Evolutionary conservation across 352 stramenopile genomes (phyloP), one percentile per base, ranked within the genome.

Genomic region (Globisporangium parvum): DNA sequence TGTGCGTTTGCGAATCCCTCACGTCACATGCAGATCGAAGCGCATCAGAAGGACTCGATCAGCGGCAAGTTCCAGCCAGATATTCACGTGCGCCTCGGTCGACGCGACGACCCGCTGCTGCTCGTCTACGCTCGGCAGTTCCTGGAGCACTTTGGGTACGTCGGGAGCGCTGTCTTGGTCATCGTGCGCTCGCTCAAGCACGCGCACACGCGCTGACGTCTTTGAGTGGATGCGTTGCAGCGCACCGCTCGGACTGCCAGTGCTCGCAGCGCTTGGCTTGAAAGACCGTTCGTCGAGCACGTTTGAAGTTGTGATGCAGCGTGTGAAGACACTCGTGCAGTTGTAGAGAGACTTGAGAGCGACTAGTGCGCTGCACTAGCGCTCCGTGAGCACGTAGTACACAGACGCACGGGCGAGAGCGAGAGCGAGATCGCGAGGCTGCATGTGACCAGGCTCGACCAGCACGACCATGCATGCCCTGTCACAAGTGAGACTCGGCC

Each of bases 91-190:
- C 78, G 80, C 35, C 71, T 93, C 44, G 84, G 84, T 3, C 68
- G 82, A 20, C 78, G 84, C 20, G 84, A 94, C 51, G 84, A 94
- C 51, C 84, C 84, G 41, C 74, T 94, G 35, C 59, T 94, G 55
- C 67, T 94, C 41, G 81, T 94, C 44, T 94, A 94, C 53, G 76
- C 74, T 33, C 79, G 84, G 31, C 84, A 94, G 47, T 81, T 94
- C 55, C 70, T 91, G 33, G 84, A 94, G 63, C 80, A 91, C 31
- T 91, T 94, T 56, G 82, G 84, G 84, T 94, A 74, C 33, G 47
- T 47, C n/a, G n/a, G n/a, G n/a, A n/a, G n/a, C n/a, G n/a, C n/a
- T n/a, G n/a, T n/a, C n/a, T n/a, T n/a, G n/a, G n/a, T n/a, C n/a
- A n/a, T n/a, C 17, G 39, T 44, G 10, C 39, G 15, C 41, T 47